Base-by-base conservation (phyloP, 768 basidiomycete genomes). In the Serendipita vermifera region DNA sequence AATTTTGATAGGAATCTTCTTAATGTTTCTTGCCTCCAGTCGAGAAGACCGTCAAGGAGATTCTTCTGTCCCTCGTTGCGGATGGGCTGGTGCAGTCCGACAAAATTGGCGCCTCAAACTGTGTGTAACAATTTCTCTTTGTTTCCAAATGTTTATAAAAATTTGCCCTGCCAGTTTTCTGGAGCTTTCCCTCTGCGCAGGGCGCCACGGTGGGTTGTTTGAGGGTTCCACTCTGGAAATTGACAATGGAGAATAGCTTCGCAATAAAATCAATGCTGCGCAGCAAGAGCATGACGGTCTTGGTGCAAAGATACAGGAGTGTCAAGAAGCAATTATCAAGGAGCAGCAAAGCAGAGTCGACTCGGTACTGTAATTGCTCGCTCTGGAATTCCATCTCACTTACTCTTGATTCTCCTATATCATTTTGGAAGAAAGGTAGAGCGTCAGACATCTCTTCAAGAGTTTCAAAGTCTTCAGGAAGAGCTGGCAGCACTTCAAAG, bases 71-170 rank as follows among this genome's bases (percentile, higher is more conserved):
- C 2, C 76, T 97, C 27, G 82, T 90, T 7, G 85, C 91, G 61
- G 92, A 96, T 62, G 81, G 83, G 1, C 72, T 92, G 27, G 89
- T 94, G 22, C 81, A 86, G 64, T 74, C 73, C 40, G 93, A 97
- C 68, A 97, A 97, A 70, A 92, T 94, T 57, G 92, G 92, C 31
- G 86, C 91, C 6, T 89, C 88, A 2, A 96, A 94, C 65, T 96
- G 92, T 90, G 65, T 62, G 83, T 69, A 61, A 3, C 2, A 7
- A 13, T 20, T 13, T 13, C 14, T 22, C 20, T 20, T 4, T 31
- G 22, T 2, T 20, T 48, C 33, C 51, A 13, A 29, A 54, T 11
- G 5, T 27, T 51, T 57, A 40, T 56, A 58, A 15, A 51, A 64
- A 56, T 62, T 64, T 68, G 60, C 55, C 55, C 38, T 24, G 20